phyloP scores from a whole-genome alignment of 139 green algal species.

The Limnomonas spitsbergensis region DNA sequence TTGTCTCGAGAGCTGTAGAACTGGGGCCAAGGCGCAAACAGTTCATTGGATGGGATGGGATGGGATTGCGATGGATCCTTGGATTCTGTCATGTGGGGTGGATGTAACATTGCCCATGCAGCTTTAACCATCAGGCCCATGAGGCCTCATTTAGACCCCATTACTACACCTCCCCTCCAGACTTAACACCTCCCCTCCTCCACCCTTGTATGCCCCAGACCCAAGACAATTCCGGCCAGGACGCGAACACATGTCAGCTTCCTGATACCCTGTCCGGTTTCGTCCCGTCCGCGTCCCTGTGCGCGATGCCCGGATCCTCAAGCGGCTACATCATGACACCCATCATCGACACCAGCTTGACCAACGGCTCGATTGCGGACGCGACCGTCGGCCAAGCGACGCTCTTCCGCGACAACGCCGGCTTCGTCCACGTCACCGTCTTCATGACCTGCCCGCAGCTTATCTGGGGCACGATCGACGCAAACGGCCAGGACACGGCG shows the following conservation, averaged over 20 bases:
- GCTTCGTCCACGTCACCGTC: neutral
- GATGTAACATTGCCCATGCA: too few species aligned
- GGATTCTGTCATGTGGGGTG: too few species aligned
- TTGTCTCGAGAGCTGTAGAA: too few species aligned
- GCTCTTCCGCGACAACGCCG: conserved; percentile 4
- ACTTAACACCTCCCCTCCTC: neutral
- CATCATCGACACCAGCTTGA: neutral
- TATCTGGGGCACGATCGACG: neutral
- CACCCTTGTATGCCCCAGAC: neutral
- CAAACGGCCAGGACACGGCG: neutral
- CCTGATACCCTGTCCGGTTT: neutral
- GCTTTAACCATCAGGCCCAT: neutral
- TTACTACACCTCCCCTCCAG: neutral
- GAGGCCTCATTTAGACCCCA: neutral
- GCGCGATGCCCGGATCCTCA: neutral
- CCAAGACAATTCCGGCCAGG: neutral
- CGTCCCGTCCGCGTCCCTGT: neutral
- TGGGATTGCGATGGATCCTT: too few species aligned
- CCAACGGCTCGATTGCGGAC: neutral
- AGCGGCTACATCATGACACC: neutral
- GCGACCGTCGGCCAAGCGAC: neutral
- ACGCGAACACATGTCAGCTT: neutral
- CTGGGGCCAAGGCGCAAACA: neutral
- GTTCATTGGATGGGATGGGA: too few species aligned
- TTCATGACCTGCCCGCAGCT: neutral